These are phyloP conservation scores for Zalaria obscura DNA, from an alignment of 2,329 filamentous ascomycete genomes.

Conservation along the genomic window DNA sequence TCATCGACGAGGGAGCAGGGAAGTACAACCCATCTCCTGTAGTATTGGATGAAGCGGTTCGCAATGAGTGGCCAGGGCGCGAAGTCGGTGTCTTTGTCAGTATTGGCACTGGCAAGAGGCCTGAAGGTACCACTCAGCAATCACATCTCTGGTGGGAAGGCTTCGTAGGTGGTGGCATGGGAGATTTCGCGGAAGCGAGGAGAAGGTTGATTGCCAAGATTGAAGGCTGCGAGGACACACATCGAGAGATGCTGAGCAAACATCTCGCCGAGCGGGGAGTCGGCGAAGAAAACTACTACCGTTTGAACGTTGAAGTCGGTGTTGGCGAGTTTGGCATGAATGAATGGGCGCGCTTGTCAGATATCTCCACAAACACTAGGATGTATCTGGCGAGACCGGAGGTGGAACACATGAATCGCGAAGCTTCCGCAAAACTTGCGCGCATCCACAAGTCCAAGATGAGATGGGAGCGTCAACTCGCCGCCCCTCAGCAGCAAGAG, in stretches of 20 bases:
- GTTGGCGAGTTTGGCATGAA: constrained; percentile 98
- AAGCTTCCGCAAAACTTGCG: constrained; percentile 66
- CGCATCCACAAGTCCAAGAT: constrained; percentile 67
- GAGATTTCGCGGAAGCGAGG: constrained; percentile 82
- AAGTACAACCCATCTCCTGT: constrained; percentile 81
- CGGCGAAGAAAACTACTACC: constrained; percentile 61
- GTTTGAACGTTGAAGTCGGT: constrained; percentile 91
- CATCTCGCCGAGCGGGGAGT: constrained; percentile 51
- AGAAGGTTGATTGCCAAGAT: constrained; percentile 79
- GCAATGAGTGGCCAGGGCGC: constrained; percentile 90
- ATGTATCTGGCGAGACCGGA: constrained; percentile 62
- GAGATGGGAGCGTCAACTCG: constrained; percentile 42
- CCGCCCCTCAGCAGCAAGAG: constrained; percentile 16
- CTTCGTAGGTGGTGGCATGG: constrained; percentile 55
- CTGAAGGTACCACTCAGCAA: constrained; percentile 52
- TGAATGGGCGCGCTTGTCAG: constrained; percentile 85
- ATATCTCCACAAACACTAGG: constrained; percentile 85
- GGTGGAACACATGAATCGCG: constrained; percentile 63
- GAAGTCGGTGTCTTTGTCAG: constrained; percentile 88
- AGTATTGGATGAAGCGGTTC: constrained; percentile 74
- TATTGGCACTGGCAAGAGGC: constrained; percentile 82
- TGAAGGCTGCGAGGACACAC: constrained; percentile 84
- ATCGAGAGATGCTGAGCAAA: constrained; percentile 71
- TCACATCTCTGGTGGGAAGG: constrained; percentile 83
- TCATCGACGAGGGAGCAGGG: constrained; percentile 83